Evolutionary conservation across 495 filamentous ascomycete species (phyloP).

Genomic region (Penicillium dipodomyicola): DNA sequence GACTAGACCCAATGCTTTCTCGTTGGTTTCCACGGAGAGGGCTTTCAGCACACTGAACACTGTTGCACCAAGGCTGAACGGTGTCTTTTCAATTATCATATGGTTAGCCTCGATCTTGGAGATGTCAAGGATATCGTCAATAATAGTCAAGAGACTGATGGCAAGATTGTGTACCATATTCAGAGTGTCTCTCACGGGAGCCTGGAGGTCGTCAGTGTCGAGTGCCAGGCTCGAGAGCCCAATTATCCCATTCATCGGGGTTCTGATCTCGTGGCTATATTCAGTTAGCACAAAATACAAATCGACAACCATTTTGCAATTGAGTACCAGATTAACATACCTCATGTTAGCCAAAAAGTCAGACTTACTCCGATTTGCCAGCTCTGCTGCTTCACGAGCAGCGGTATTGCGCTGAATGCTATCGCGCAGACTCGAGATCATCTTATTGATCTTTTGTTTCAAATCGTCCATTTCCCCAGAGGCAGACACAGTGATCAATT

Average conservation of each 20-base stretch:
- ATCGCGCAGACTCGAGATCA: conserved; percentile 84
- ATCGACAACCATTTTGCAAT: conserved; percentile 4
- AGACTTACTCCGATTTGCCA: conserved; percentile 59
- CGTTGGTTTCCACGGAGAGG: conserved; percentile 82
- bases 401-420: conserved; percentile 34
- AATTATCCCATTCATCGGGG: conserved; percentile 68
- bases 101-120: conserved; percentile 75
- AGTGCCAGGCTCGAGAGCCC: conserved; percentile 74
- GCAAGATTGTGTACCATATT: conserved; percentile 91
- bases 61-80: conserved; percentile 51
- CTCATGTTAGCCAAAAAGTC: conserved; percentile 76
- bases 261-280: conserved; percentile 72
- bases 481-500: conserved; percentile 85
- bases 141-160: conserved; percentile 73
- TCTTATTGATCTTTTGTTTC: conserved; percentile 93
- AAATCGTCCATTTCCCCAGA: conserved; percentile 95
- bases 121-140: conserved; percentile 84
- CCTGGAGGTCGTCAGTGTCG: conserved; percentile 64
- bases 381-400: conserved; percentile 53
- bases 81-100: conserved; percentile 78
- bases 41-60: conserved; percentile 57
- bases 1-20: conserved; percentile 61
- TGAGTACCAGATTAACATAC: conserved; percentile 67
- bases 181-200: conserved; percentile 80
- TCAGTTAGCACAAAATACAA: conserved; percentile 37